Percentiles rank a stretch among this genome's conserved stretches.
phyloP scores from a whole-genome alignment of 2,329 filamentous ascomycete genomes.

The Falciphora oryzae region DNA sequence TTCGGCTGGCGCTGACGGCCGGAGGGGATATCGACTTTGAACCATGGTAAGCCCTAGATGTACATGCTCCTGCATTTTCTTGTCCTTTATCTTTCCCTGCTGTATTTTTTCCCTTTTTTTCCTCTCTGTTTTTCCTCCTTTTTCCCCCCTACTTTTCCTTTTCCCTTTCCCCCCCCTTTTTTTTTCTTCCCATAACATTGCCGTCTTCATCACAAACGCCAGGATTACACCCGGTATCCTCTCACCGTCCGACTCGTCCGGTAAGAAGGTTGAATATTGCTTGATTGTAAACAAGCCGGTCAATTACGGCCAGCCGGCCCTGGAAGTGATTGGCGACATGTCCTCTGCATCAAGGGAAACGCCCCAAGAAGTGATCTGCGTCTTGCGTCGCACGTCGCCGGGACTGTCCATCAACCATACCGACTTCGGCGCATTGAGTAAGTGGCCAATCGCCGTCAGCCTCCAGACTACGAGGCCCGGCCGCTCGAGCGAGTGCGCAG shows the following conservation, averaged over 20 bases:
- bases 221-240: background rate
- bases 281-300: background rate
- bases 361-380: background rate
- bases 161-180: too few species aligned
- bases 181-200: too few species aligned
- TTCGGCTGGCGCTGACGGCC: slow-evolving; percentile 1
- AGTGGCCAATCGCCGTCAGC: slow-evolving; percentile 10
- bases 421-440: slow-evolving; percentile 5
- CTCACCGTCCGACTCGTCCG: slow-evolving; percentile 1
- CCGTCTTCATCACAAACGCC: background rate
- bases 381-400: background rate
- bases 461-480: slow-evolving; percentile 10
- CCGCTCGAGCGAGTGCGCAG: background rate
- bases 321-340: background rate
- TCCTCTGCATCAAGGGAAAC: background rate
- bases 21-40: slow-evolving; percentile 1
- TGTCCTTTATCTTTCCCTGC: background rate
- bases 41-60: background rate
- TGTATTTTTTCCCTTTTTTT: too few species aligned
- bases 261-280: slow-evolving; percentile 6
- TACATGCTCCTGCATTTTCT: background rate
- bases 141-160: slow-evolving; percentile 1
- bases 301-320: background rate
- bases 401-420: slow-evolving; percentile 7
- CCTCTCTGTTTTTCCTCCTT: background rate